Evolutionary conservation across 495 filamentous ascomycete genomes (phyloP).

Genomic region (Penicillium silybi): DNA sequence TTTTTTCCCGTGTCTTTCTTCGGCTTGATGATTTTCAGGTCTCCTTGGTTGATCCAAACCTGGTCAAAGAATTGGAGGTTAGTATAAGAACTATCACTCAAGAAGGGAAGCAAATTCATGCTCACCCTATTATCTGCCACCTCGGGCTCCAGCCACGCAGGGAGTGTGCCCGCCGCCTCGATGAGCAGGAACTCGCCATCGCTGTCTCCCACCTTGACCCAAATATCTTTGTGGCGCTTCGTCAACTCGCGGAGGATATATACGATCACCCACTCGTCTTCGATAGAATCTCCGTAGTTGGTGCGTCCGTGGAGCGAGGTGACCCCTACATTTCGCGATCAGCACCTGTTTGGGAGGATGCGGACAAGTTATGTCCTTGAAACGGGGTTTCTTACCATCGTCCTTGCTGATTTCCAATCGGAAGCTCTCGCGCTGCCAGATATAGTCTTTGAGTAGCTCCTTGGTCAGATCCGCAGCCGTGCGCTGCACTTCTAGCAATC

Average conservation of each 20-base stretch:
- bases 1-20: conserved; percentile 28
- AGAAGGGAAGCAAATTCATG: not conserved
- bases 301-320: conserved; percentile 63
- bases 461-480: conserved; percentile 59
- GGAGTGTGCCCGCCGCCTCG: conserved; percentile 85
- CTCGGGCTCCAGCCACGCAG: conserved; percentile 89
- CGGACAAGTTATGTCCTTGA: not conserved
- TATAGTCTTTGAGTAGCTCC: conserved; percentile 71
- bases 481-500: conserved; percentile 67
- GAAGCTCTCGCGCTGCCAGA: conserved; percentile 90
- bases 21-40: conserved; percentile 70
- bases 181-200: conserved; percentile 95
- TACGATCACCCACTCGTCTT: conserved; percentile 96
- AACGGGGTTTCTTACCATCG: conserved; percentile 42
- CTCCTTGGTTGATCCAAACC: conserved; percentile 74
- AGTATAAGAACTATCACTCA: not conserved
- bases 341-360: not conserved
- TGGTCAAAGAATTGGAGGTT: conserved; percentile 12
- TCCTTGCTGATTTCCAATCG: conserved; percentile 56
- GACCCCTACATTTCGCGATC: conserved; percentile 26
- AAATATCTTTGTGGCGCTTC: conserved; percentile 66
- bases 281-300: conserved; percentile 87
- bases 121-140: conserved; percentile 75
- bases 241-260: conserved; percentile 84
- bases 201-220: conserved; percentile 77